Conservation (phyloP, 352 stramenopile genomes). For the Pythium rishiriense region DNA sequence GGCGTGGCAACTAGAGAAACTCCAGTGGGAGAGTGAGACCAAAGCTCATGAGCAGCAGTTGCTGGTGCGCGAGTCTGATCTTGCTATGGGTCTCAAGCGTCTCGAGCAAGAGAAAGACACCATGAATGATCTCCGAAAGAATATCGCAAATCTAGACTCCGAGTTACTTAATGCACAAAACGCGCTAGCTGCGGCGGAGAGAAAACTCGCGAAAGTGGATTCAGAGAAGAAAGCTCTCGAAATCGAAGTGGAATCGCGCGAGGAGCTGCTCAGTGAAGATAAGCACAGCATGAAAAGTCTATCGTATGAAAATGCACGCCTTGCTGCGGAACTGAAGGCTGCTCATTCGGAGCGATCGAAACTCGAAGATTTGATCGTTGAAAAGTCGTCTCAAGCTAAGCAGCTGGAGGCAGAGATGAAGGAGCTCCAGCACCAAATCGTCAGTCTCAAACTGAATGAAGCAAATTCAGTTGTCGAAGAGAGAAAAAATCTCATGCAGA, state of each 20-base stretch:
- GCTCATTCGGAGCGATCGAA: conserved; percentile 14
- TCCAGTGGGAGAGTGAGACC: conserved; percentile 30
- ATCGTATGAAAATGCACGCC: conserved; percentile 27
- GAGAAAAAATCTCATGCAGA: conserved; percentile 48
- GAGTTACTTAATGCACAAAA: conserved; percentile 4
- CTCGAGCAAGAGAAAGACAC: conserved; percentile 15
- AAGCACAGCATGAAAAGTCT: conserved; percentile 28
- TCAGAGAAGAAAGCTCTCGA: conserved; percentile 18
- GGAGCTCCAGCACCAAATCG: conserved; percentile 47
- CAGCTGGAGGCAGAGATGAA: conserved; percentile 37
- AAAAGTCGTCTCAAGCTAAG: conserved; percentile 14
- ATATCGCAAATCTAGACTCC: conserved; percentile 20
- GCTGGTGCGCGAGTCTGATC: conserved; percentile 28
- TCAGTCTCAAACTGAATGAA: conserved; percentile 57
- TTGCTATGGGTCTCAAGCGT: background rate
- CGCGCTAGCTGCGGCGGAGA: background rate
- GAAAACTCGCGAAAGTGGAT: conserved; percentile 6
- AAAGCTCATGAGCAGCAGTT: conserved; percentile 38
- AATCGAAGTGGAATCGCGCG: conserved; percentile 6
- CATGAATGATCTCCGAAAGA: conserved; percentile 10
- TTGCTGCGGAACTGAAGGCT: conserved; percentile 20
- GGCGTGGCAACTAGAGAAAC: conserved; percentile 40
- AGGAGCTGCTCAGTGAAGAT: conserved; percentile 21
- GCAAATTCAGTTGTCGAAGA: conserved; percentile 53
- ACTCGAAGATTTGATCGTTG: conserved; percentile 19